These are phyloP conservation scores for Alternaria solani DNA, from an alignment of 2,329 filamentous ascomycete genomes.

Conservation along the genomic window DNA sequence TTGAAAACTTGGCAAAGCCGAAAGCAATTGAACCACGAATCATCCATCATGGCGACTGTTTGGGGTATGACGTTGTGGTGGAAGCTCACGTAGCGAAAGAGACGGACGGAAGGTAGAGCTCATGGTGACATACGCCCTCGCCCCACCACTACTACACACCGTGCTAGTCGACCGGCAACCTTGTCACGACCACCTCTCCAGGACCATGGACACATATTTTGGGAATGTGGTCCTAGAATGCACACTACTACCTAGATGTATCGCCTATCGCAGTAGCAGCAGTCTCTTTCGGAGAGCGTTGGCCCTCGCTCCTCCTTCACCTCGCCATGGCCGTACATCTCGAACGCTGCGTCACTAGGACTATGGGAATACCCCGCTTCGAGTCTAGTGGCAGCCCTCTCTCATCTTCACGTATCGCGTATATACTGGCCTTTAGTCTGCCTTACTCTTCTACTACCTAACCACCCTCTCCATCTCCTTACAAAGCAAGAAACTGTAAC, in stretches of 20 bases:
- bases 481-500: neutral
- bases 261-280: too few relatives aligned
- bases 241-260: neutral
- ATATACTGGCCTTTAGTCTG: neutral
- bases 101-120: neutral
- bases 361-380: neutral
- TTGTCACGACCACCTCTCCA: neutral
- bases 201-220: neutral
- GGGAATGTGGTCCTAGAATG: neutral
- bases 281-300: neutral
- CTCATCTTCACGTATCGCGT: constrained; percentile 17
- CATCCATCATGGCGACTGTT: neutral
- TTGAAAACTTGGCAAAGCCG: neutral
- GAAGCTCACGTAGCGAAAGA: neutral
- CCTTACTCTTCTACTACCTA: neutral
- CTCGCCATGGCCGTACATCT: constrained; percentile 2
- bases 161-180: neutral
- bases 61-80: neutral
- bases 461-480: neutral
- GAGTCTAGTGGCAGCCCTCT: neutral
- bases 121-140: neutral
- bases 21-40: neutral
- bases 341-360: constrained; percentile 7
- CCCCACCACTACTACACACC: neutral
- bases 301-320: constrained; percentile 15